Base-by-base conservation (phyloP, 2,329 filamentous ascomycete species). In the Diaporthe ampelina region DNA sequence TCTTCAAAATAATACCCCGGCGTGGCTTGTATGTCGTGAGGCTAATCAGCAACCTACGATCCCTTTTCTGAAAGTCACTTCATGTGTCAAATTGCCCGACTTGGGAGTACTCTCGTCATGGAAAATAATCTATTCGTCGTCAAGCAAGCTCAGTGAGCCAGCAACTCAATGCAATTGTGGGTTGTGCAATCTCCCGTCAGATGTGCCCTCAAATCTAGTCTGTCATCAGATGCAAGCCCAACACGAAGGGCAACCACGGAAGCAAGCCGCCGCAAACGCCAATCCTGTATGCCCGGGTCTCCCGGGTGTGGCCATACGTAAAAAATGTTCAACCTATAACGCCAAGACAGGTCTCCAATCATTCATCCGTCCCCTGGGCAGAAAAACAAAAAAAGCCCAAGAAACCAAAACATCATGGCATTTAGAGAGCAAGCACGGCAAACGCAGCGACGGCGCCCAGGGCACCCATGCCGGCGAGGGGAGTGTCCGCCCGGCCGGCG, bases 391-490 rank as follows among this genome's bases (percentile, higher is more conserved):
- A 32, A 5, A 61, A 19, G 32, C 11, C 37, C 61, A 43, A 5
- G 57, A 35, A 11, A 26, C 26, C 17, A 21, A 65, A 15, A n/a
- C 17, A 11, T 7, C 35, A 48, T 24, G 15, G 17, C 2, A 70
- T 32, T 17, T 72, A 76, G 32, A 76, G 43, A 73, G 70, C 73
- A 37, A 76, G 68, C 17, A 61, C 67, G 15, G 65, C 75, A 13
- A 76, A 21, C 15, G 73, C 75, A 4, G 73, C 75, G 4, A 67
- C 75, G 4, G 75, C 75, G 37, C 75, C 75, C 19, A 75, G 61
- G 21, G 67, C 35, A 17, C 75, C 73, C 75, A 76, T 48, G 9
- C 65, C 70, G 1, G 63, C 58, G 24, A 76, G n/a, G 59, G 74
- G 69, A 6, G 56, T 45, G 26, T 50, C 40, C 26, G 70, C 70